Evolutionary conservation across 805 yeast species (phyloP).

Genomic region (Myxozyma neotropica): DNA sequence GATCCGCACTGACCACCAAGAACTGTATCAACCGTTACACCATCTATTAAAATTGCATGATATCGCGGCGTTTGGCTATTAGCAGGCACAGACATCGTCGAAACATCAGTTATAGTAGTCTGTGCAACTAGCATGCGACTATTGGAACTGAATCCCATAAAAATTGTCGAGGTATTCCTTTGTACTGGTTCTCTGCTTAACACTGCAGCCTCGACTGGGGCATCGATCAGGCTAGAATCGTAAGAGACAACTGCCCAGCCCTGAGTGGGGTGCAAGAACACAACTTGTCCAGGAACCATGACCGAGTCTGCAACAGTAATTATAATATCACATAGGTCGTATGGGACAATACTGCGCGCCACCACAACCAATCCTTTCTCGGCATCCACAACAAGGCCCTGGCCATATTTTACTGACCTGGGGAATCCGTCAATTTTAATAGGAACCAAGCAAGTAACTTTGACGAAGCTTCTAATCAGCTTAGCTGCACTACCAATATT

Average conservation of each 20-base stretch:
- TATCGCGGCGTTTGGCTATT: conserved; percentile 73
- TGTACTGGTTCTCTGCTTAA: conserved; percentile 59
- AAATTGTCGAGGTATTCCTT: conserved; percentile 76
- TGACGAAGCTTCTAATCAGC: conserved; percentile 69
- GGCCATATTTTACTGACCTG: conserved; percentile 59
- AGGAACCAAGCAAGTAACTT: conserved; percentile 65
- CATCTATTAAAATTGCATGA: conserved; percentile 81
- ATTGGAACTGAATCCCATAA: conserved; percentile 77
- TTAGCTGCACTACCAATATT: conserved; percentile 58
- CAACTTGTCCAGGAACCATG: conserved; percentile 75
- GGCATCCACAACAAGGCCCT: conserved; percentile 83
- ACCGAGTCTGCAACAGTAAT: conserved; percentile 85
- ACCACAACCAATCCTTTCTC: conserved; percentile 76
- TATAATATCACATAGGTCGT: conserved; percentile 73
- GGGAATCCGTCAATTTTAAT: conserved; percentile 76
- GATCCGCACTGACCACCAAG: conserved; percentile 73
- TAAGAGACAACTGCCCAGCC: conserved; percentile 83
- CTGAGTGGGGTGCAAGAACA: conserved; percentile 82
- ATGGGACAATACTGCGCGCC: conserved; percentile 78
- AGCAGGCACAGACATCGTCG: conserved; percentile 72
- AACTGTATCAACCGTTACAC: conserved; percentile 72
- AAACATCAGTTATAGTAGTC: conserved; percentile 74
- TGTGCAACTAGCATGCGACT: conserved; percentile 71
- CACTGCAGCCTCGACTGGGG: conserved; percentile 70
- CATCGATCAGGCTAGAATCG: conserved; percentile 72